These are phyloP conservation scores for Lentinula guzmanii DNA, from an alignment of 768 basidiomycete genomes.

Conservation along the genomic window DNA sequence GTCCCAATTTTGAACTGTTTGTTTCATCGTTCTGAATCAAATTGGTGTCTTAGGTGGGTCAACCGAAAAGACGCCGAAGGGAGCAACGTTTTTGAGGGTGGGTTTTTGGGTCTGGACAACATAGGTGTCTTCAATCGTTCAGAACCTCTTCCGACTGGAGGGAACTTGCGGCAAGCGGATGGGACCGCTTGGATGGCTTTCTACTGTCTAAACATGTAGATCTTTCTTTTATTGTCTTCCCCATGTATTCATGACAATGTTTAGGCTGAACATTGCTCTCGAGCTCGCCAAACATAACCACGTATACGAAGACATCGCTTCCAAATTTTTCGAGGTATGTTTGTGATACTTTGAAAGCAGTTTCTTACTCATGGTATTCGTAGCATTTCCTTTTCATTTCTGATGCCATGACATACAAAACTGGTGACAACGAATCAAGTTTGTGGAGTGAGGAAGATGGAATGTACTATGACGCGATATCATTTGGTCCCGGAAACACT, in stretches of 20 bases:
- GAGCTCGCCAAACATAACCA: constrained; percentile 97
- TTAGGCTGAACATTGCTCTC: constrained; percentile 91
- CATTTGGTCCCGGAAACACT: constrained; percentile 73
- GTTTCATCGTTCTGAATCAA: not conserved
- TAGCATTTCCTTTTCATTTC: constrained; percentile 98
- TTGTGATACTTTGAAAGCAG: not conserved
- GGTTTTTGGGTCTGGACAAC: constrained; percentile 96
- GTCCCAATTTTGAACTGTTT: constrained; percentile 9
- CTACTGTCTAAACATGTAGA: constrained; percentile 91
- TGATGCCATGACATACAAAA: constrained; percentile 94
- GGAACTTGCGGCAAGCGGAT: constrained; percentile 91
- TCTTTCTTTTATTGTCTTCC: not conserved
- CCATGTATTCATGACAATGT: not conserved
- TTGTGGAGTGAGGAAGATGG: constrained; percentile 97
- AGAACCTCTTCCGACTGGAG: constrained; percentile 93
- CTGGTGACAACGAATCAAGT: constrained; percentile 70
- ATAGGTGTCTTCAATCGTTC: constrained; percentile 98
- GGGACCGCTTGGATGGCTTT: constrained; percentile 99
- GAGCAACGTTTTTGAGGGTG: constrained; percentile 96
- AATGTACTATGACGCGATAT: constrained; percentile 97
- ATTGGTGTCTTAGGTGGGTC: constrained; percentile 68
- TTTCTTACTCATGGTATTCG: not conserved
- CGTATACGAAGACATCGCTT: constrained; percentile 98
- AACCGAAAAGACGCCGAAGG: constrained; percentile 96
- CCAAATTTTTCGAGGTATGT: constrained; percentile 87